Evolutionary conservation across 257 asterid species (phyloP).

Genomic region (Fraxinus quadrangulata): DNA sequence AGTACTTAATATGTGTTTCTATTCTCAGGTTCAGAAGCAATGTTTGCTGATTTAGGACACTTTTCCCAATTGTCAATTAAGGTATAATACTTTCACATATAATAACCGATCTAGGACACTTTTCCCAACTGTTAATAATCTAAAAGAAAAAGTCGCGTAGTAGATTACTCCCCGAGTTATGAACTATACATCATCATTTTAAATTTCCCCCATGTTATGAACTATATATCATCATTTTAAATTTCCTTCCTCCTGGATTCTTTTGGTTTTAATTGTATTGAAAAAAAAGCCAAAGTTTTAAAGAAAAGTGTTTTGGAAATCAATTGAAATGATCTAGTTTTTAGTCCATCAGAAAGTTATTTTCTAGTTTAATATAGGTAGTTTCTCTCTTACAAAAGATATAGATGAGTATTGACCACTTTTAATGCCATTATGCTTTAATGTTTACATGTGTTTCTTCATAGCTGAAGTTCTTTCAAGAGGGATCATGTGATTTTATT

Average conservation of each 20-base stretch:
- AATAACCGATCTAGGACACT: background rate
- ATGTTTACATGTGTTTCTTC: background rate
- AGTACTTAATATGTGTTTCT: background rate
- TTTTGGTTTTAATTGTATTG: background rate
- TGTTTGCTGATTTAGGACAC: slow-evolving; percentile 97
- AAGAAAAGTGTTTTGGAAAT: background rate
- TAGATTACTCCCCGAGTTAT: background rate
- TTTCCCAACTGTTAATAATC: background rate
- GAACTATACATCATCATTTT: background rate
- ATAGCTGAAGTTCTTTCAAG: background rate
- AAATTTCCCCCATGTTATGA: too few relatives aligned
- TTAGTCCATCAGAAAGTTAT: background rate
- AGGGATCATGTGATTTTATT: background rate
- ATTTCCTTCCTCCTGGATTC: background rate
- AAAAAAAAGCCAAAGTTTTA: background rate
- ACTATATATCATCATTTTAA: background rate
- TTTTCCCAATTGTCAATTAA: slow-evolving; percentile 84
- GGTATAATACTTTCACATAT: slow-evolving; percentile 35
- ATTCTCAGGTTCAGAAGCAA: slow-evolving; percentile 91
- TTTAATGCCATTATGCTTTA: background rate
- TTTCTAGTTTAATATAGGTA: background rate
- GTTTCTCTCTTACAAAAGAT: background rate
- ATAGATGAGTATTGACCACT: background rate
- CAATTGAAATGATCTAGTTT: background rate
- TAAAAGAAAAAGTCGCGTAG: background rate